Evolutionary conservation across 2,329 filamentous ascomycete species (phyloP).

Genomic region (Gaeumannomyces sp.): DNA sequence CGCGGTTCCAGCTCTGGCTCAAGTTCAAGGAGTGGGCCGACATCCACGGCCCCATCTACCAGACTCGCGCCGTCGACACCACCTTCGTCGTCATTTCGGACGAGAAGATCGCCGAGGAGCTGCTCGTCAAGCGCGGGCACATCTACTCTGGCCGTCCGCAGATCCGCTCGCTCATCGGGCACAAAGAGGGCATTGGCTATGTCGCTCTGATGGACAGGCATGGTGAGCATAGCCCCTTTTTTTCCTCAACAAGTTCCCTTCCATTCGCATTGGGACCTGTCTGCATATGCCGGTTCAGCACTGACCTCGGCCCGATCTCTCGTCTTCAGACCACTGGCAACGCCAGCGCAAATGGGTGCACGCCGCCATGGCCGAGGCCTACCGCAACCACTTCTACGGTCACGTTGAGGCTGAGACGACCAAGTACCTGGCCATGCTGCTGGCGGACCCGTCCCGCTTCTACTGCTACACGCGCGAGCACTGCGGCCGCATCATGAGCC

Average conservation of each 20-base stretch:
- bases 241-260: no score
- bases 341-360: constrained; percentile 46
- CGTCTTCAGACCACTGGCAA: constrained; percentile 36
- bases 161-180: constrained; percentile 41
- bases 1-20: constrained; percentile 40
- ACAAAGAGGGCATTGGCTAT: constrained; percentile 42
- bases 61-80: constrained; percentile 33
- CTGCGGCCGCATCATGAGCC: constrained; percentile 44
- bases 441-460: constrained; percentile 40
- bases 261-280: no score
- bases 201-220: constrained; percentile 45
- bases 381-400: constrained; percentile 38
- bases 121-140: constrained; percentile 42
- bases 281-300: no score
- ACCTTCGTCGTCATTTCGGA: constrained; percentile 40
- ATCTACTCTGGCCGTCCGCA: constrained; percentile 45
- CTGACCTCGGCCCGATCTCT: constrained; percentile 11
- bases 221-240: constrained; percentile 25
- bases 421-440: constrained; percentile 38
- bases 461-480: constrained; percentile 40
- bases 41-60: constrained; percentile 36
- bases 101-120: constrained; percentile 41
- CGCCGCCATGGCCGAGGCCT: constrained; percentile 34
- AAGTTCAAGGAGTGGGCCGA: constrained; percentile 45
- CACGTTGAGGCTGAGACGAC: constrained; percentile 41